Conservation (phyloP, 1,284 basidiomycete species). For the Puccinia hordei region DNA sequence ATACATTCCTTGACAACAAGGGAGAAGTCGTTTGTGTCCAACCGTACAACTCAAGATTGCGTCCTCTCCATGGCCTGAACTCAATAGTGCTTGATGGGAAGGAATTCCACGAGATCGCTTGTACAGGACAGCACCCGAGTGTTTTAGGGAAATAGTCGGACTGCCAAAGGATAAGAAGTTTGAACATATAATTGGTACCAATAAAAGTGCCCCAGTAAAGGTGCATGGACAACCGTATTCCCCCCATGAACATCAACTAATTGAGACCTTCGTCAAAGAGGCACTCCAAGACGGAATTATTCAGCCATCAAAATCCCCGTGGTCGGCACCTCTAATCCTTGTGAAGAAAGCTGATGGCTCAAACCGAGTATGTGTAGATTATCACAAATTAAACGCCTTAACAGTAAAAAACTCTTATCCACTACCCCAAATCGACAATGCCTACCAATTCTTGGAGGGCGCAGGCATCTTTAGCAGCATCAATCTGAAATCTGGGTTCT, state of each 20-base stretch:
- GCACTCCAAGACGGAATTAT: background rate
- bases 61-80: background rate
- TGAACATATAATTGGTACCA: slow-evolving; percentile 1
- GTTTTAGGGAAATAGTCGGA: background rate
- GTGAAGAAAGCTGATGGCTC: background rate
- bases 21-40: background rate
- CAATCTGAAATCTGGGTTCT: slow-evolving; percentile 10
- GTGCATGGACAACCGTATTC: background rate
- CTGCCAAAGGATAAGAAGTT: background rate
- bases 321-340: no score
- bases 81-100: background rate
- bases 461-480: background rate
- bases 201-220: background rate
- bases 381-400: slow-evolving; percentile 4
- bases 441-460: background rate
- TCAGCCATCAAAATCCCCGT: background rate
- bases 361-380: slow-evolving; percentile 24
- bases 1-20: background rate
- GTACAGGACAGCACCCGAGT: background rate
- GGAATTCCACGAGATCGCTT: background rate
- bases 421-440: background rate
- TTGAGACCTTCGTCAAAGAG: slow-evolving; percentile 17
- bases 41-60: background rate
- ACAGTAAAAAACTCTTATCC: slow-evolving; percentile 24
- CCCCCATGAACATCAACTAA: background rate